Evolutionary conservation across 1,139 yeast species (phyloP), one percentile per base, ranked within the genome.

Genomic region (Kurtzmaniella quercitrusa): DNA sequence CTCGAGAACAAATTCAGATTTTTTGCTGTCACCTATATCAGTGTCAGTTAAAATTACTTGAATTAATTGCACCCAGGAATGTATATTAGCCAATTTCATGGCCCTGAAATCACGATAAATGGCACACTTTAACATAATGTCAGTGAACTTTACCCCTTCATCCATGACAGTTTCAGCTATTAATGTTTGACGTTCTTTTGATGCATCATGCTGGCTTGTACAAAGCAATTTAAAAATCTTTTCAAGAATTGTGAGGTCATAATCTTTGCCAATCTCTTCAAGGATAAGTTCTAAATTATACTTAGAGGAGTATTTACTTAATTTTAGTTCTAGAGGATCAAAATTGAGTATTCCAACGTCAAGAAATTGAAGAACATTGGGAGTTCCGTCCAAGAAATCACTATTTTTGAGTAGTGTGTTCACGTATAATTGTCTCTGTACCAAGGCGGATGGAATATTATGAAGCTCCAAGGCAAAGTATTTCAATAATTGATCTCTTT

Each of bases 11-110:
- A 91, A 85, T 41, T 80, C 77, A 0, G 79, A 70, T 43, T 82
- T 71, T 21, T 47, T 50, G 25, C 57, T 55, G 8, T 63, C 52
- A 16, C 50, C 45, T 21, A 63, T 49, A 19, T 66, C 66, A n/a
- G 60, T 65, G 55, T 85, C 93, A 16, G 81, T 72, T 7, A 87
- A 81, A 41, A 89, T 63, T 3, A 89, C 81, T 49, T 88, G 87
- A 33, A 88, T 81, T 43, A 90, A 63, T 52, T 84, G 85, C 29
- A 85, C 82, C 98, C 98, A 91, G 0, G 95, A 79, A 54, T 82
- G 86, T 25, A 91, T 65, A 46, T 84, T 80, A 8, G 75, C 67
- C 40, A 84, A 66, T 50, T 86, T 94, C 4, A 73, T 67, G 1
- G 69, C 60, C 45, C 75, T 73, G 52, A 81, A 73, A 37, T 70